Evolutionary conservation across 352 stramenopile genomes (phyloP), one percentile per base, ranked within the genome.

Genomic region (Globisporangium rhizosaccharum): DNA sequence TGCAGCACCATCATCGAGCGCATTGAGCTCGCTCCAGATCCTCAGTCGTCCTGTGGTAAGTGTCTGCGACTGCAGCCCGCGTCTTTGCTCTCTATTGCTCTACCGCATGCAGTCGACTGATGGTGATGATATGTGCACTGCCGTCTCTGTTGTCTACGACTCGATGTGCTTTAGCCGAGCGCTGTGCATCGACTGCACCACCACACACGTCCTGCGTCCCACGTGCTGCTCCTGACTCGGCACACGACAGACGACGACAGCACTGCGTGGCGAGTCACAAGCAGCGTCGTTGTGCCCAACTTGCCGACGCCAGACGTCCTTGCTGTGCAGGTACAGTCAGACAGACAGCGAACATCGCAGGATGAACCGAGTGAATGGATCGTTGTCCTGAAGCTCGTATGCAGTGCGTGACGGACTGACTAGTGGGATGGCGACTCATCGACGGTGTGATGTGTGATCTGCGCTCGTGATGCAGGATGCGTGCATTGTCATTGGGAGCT

Each of bases 401-500:
- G 33, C 7, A 39, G 7, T 12, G 33, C 6, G 7, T 39, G 9
- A 39, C 4, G 1, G 28, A 33, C 3, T 33, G 28, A 6, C 28
- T 33, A 6, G 28, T 33, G 28, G 28, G 28, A 33, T 33, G 28
- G 28, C 28, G 6, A 33, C 28, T 3, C 28, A 33, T 33, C 28
- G 3, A 33, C 28, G 2, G 33, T 39, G 33, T 4, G 33, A 12
- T 12, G 33, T 39, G 7, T 39, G 9, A 1, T 39, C 33, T n/a
- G n/a, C 49, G 11, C 15, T 46, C 28, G 33, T 57, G 14, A 4
- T 56, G 28, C 53, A 84, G 75, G 67, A 59, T 9, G 65, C 73
- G 63, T 67, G 73, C 8, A 52, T 67, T 23, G 62, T 82, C 25
- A 23, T 87, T 3, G 75, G 75, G 28, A 84, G 77, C 47, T 73